Evolutionary conservation across 139 green algal genomes (phyloP).

Genomic region (Picochlorum sp.): DNA sequence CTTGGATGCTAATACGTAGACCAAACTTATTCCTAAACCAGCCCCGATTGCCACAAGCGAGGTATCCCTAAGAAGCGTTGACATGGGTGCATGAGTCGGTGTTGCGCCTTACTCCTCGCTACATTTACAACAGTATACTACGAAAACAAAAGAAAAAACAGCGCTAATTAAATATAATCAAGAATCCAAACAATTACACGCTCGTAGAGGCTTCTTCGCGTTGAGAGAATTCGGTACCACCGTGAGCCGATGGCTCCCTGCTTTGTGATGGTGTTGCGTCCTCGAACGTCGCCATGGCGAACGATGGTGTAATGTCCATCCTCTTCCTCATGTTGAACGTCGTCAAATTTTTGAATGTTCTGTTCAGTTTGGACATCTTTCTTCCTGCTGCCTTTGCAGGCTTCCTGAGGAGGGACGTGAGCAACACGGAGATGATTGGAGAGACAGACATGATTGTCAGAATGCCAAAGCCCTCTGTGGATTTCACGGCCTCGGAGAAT

Average conservation of each 20-base stretch:
- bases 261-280: background rate
- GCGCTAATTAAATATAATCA: too few species aligned
- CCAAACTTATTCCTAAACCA: too few species aligned
- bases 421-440: slow-evolving; percentile 21
- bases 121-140: too few species aligned
- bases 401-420: slow-evolving; percentile 14
- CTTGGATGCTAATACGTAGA: too few species aligned
- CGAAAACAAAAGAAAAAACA: too few species aligned
- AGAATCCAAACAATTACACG: too few species aligned
- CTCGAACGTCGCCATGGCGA: slow-evolving; percentile 14
- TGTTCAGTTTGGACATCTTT: slow-evolving; percentile 9
- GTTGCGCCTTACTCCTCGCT: too few species aligned
- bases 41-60: too few species aligned
- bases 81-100: too few species aligned
- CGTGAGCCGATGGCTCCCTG: slow-evolving; percentile 1
- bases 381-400: slow-evolving; percentile 12
- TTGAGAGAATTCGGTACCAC: background rate
- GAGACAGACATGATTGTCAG: slow-evolving; percentile 20
- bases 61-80: too few species aligned
- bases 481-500: slow-evolving; percentile 16
- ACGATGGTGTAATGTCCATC: slow-evolving; percentile 9
- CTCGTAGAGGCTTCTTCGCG: too few species aligned
- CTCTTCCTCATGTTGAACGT: slow-evolving; percentile 6
- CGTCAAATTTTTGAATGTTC: background rate
- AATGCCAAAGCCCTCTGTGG: slow-evolving; percentile 31